phyloP scores from a whole-genome alignment of 495 filamentous ascomycete genomes.

The Annulohypoxylon maeteangense region DNA sequence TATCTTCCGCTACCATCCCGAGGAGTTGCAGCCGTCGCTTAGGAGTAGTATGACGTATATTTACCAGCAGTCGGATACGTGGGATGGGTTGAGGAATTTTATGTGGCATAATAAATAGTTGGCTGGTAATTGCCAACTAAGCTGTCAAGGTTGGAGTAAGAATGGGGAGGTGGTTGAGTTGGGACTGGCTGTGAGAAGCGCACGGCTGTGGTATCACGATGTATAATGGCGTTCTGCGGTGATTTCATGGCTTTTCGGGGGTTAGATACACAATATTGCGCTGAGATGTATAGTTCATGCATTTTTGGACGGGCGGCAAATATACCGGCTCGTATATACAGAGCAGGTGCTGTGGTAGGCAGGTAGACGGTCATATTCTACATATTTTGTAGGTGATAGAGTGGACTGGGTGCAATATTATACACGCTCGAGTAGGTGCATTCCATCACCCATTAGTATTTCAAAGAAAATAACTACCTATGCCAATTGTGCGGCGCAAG shows the following conservation, averaged over 20 bases:
- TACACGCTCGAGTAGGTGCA: background rate
- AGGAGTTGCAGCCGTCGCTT: conserved; percentile 87
- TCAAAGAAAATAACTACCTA: too few species aligned
- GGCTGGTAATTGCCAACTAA: conserved; percentile 5
- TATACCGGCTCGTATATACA: conserved; percentile 7
- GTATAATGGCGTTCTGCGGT: conserved; percentile 21
- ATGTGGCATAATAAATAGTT: conserved; percentile 82
- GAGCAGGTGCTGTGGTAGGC: background rate
- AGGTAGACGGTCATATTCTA: background rate
- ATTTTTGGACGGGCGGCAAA: conserved; percentile 4
- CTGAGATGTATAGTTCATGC: conserved; percentile 2
- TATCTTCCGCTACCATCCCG: conserved; percentile 90
- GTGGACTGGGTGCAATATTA: background rate
- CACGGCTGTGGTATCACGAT: conserved; percentile 27
- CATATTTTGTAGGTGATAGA: background rate
- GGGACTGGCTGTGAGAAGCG: background rate
- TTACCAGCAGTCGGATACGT: conserved; percentile 84
- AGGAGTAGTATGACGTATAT: conserved; percentile 98
- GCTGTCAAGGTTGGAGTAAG: background rate
- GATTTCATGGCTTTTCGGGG: background rate
- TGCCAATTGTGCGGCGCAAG: too few species aligned
- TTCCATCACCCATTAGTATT: background rate
- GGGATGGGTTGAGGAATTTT: conserved; percentile 83
- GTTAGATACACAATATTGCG: conserved; percentile 1
- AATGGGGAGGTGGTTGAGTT: background rate